Evolutionary conservation across 1,284 basidiomycete species (phyloP).

Genomic region (Pseudozyma sp.): DNA sequence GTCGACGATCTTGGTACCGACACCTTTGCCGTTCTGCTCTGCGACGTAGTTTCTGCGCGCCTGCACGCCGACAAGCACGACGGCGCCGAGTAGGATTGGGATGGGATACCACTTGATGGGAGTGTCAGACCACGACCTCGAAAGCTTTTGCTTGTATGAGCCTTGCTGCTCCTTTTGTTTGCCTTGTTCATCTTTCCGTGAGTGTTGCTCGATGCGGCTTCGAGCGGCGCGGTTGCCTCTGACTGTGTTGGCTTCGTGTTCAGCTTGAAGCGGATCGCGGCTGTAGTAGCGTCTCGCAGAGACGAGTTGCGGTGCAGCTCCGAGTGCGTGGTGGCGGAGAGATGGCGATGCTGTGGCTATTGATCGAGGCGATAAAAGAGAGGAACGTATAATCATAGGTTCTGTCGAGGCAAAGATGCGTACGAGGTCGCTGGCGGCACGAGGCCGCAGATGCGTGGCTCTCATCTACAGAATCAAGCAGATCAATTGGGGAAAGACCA

Average conservation of each 20-base stretch:
- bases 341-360: constrained; percentile 1
- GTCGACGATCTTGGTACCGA: constrained; percentile 72
- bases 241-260: constrained; percentile 61
- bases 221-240: constrained; percentile 57
- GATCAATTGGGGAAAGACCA: too few species aligned
- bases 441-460: constrained; percentile 23
- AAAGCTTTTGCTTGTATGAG: constrained; percentile 64
- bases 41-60: constrained; percentile 76
- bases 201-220: constrained; percentile 27
- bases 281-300: constrained; percentile 35
- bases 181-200: constrained; percentile 15
- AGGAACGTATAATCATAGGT: neutral
- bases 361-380: constrained; percentile 1
- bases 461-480: constrained; percentile 11
- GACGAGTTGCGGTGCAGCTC: neutral
- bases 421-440: constrained; percentile 15
- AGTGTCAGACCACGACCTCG: constrained; percentile 84
- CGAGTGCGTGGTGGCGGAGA: neutral
- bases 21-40: constrained; percentile 56
- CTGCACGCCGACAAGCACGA: constrained; percentile 71
- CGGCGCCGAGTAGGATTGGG: constrained; percentile 79
- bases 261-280: constrained; percentile 59
- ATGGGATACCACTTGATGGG: constrained; percentile 96
- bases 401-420: constrained; percentile 12
- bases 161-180: constrained; percentile 11